Evolutionary conservation across 2,329 filamentous ascomycete genomes (phyloP).

Genomic region (Clonostachys rosea): DNA sequence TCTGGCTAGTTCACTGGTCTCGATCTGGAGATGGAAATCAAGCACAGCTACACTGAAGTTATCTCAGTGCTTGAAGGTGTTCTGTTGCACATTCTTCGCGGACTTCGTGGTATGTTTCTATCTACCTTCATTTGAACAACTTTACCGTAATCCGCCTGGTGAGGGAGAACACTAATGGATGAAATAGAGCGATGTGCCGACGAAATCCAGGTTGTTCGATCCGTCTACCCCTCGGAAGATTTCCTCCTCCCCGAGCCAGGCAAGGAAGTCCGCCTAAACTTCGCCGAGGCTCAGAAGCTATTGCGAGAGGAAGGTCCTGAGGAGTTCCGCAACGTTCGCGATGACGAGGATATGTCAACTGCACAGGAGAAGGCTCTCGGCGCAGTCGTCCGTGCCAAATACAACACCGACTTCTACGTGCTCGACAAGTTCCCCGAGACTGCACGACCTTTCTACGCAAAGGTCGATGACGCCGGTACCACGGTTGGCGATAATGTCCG

Average conservation of each 20-base stretch:
- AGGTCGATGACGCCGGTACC: conserved; percentile 65
- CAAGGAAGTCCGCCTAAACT: conserved; percentile 72
- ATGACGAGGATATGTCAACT: conserved; percentile 77
- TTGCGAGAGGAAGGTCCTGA: conserved; percentile 68
- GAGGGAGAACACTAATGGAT: conserved; percentile 2
- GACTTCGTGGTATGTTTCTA: conserved; percentile 40
- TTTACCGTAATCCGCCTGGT: background rate
- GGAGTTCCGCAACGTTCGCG: conserved; percentile 62
- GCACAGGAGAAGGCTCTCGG: conserved; percentile 88
- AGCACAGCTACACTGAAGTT: conserved; percentile 74
- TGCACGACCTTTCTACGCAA: conserved; percentile 91
- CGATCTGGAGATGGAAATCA: conserved; percentile 87
- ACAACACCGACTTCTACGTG: conserved; percentile 92
- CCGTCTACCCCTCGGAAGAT: conserved; percentile 71
- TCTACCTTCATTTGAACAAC: background rate
- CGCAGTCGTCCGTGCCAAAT: conserved; percentile 80
- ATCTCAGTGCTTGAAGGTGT: conserved; percentile 67
- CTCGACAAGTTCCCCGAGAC: conserved; percentile 92
- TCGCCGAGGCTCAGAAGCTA: conserved; percentile 73
- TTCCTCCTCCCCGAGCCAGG: conserved; percentile 72
- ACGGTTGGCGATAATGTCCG: conserved; percentile 22
- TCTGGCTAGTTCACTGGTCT: conserved; percentile 67
- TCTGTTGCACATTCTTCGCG: conserved; percentile 74
- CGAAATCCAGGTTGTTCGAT: conserved; percentile 68
- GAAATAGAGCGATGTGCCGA: conserved; percentile 53